These are phyloP conservation scores for Blastomyces gilchristii DNA, from an alignment of 2,329 filamentous ascomycete species.

Conservation along the genomic window DNA sequence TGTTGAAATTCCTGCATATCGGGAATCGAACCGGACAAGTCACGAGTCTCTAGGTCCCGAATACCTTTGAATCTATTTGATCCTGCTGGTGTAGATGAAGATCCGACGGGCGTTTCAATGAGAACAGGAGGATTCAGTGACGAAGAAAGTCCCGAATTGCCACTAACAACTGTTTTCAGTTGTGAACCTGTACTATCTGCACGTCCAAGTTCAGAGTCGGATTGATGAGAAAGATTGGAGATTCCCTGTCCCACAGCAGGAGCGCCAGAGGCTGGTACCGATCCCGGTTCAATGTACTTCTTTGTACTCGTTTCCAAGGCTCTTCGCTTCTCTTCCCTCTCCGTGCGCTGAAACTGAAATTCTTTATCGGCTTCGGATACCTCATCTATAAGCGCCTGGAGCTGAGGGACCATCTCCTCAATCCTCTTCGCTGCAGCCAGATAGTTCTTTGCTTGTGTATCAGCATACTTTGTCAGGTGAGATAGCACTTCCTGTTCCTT, in stretches of 20 bases:
- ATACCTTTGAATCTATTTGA: constrained; percentile 73
- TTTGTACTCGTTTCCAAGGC: constrained; percentile 80
- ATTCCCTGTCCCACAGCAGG: constrained; percentile 27
- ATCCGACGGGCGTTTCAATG: constrained; percentile 18
- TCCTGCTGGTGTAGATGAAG: constrained; percentile 25
- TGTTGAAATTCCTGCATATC: constrained; percentile 54
- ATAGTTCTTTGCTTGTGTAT: constrained; percentile 76
- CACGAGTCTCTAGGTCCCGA: constrained; percentile 80
- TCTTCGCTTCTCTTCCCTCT: constrained; percentile 87
- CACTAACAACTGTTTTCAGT: constrained; percentile 43
- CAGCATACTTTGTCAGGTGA: constrained; percentile 86
- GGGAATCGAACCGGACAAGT: constrained; percentile 44
- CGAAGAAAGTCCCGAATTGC: constrained; percentile 37
- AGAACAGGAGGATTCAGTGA: constrained; percentile 29
- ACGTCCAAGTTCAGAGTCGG: constrained; percentile 60
- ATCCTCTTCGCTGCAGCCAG: constrained; percentile 76
- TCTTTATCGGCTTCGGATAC: constrained; percentile 94
- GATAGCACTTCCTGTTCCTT: constrained; percentile 97
- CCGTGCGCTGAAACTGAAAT: constrained; percentile 88
- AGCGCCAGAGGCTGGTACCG: constrained; percentile 35
- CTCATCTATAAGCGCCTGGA: constrained; percentile 78
- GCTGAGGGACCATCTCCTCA: constrained; percentile 72
- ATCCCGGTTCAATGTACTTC: constrained; percentile 60
- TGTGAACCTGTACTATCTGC: constrained; percentile 66
- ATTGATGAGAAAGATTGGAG: constrained; percentile 44